Percentiles rank a stretch among this genome's conserved stretches.
Evolutionary conservation across 2,329 filamentous ascomycete species (phyloP).

Genomic region (Sordariomycetes sp.): DNA sequence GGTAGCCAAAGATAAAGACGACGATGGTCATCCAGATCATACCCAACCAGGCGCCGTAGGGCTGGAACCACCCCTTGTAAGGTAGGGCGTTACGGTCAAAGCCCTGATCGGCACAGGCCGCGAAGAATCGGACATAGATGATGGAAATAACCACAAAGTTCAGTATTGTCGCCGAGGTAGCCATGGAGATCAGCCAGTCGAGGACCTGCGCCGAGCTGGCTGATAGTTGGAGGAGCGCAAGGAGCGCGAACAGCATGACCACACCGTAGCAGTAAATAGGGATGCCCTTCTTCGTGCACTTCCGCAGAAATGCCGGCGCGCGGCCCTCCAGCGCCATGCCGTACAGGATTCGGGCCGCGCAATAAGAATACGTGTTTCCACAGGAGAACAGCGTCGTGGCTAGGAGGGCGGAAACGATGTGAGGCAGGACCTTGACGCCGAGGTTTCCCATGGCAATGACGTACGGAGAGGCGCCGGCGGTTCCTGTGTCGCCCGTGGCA

Average conservation of each 20-base stretch:
- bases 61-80: conserved; percentile 48
- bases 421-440: conserved; percentile 50
- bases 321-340: conserved; percentile 60
- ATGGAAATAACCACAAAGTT: conserved; percentile 61
- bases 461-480: conserved; percentile 56
- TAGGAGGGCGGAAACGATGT: conserved; percentile 65
- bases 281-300: conserved; percentile 54
- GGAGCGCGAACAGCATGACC: conserved; percentile 56
- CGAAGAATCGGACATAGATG: conserved; percentile 63
- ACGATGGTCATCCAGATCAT: conserved; percentile 28
- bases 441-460: conserved; percentile 60
- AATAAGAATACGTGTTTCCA: conserved; percentile 55
- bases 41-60: conserved; percentile 40
- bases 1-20: conserved; percentile 45
- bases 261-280: conserved; percentile 62
- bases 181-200: conserved; percentile 57
- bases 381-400: conserved; percentile 57
- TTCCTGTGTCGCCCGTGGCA: conserved; percentile 46
- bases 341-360: conserved; percentile 57
- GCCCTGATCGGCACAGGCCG: conserved; percentile 58
- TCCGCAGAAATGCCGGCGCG: conserved; percentile 48
- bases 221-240: conserved; percentile 66
- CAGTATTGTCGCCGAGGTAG: conserved; percentile 66
- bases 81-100: conserved; percentile 35
- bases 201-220: conserved; percentile 56